Conservation (phyloP, 305 asterid genomes). For the Solanum hybrid region DNA sequence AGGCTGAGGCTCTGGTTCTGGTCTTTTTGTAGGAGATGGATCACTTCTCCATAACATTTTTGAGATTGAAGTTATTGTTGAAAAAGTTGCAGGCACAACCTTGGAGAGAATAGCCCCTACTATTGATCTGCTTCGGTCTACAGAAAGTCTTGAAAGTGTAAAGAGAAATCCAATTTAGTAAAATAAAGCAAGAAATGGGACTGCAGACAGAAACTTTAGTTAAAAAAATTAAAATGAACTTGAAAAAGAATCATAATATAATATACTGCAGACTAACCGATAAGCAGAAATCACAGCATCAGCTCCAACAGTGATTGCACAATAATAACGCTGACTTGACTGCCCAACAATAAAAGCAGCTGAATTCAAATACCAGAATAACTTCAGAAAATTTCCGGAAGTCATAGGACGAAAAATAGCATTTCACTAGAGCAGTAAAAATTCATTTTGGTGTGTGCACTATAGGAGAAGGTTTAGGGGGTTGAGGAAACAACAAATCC, state of each 20-base stretch:
- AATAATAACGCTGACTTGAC: constrained; percentile 85
- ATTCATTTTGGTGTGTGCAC: background rate
- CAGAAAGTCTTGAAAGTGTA: constrained; percentile 62
- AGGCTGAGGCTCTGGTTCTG: constrained; percentile 69
- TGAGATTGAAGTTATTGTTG: constrained; percentile 77
- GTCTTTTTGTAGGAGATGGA: constrained; percentile 32
- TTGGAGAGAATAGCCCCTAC: constrained; percentile 92
- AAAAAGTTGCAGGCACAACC: constrained; percentile 93
- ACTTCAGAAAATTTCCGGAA: constrained; percentile 46
- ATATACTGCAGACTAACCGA: constrained; percentile 51
- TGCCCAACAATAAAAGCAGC: constrained; percentile 96
- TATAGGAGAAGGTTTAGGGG: background rate
- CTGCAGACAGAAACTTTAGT: background rate
- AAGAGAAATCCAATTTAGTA: constrained; percentile 14
- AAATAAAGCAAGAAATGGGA: constrained; percentile 7
- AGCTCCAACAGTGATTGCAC: constrained; percentile 86
- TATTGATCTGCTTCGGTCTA: constrained; percentile 72
- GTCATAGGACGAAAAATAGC: constrained; percentile 12
- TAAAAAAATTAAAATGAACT: background rate
- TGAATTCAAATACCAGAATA: constrained; percentile 77
- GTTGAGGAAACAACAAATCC: background rate
- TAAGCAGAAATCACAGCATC: constrained; percentile 93
- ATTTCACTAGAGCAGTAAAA: background rate
- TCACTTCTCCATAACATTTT: constrained; percentile 88
- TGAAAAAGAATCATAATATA: background rate